Evolutionary conservation across 2,329 filamentous ascomycete genomes (phyloP), one percentile per base, ranked within the genome.

Genomic region (Colletotrichum aenigma): DNA sequence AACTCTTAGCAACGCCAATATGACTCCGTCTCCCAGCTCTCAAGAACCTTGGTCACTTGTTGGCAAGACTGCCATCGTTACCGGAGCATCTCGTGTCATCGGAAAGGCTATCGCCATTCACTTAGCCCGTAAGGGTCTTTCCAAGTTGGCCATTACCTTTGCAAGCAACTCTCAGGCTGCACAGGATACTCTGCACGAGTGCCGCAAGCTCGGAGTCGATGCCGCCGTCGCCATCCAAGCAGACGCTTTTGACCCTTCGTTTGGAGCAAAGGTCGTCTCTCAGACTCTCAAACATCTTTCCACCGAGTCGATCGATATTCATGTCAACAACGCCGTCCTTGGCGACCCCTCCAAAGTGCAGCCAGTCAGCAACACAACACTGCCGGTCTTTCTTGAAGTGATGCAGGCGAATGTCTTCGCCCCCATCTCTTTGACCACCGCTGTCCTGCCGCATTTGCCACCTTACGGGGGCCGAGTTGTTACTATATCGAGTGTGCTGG

Each of bases 391-490:
- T 55, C 32, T 26, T 30, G 24, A 36, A 10, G 24, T 52, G 7
- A 71, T 75, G 61, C 12, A 62, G 5, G 68, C 62, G 9, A 75
- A 75, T 38, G 64, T 68, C 8, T 62, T 64, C 32, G 28, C 24
- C 4, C 68, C 69, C 4, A 77, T 84, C 60, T 81, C 84, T 8
- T 78, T 85, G 1, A 83, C 81, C 0, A 68, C 84, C 36, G 80
- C 80, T 0, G 78, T 79, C 4, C 48, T 82, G 3, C 81, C 81
- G 1, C 76, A 84, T 52, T 74, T 85, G 4, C 34, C 69, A 16
- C 83, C 82, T 70, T 79, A 81, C 3, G 81, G 82, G 3, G 82
- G 83, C 0, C 82, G 84, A 0, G 81, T 85, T 3, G 77, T 85
- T 18, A 79, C 81, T 28, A 78, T 85, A 4, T 84, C 83, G 2